These are phyloP conservation scores for Penicillium sp. DNA, from an alignment of 2,329 filamentous ascomycete genomes.

Conservation along the genomic window DNA sequence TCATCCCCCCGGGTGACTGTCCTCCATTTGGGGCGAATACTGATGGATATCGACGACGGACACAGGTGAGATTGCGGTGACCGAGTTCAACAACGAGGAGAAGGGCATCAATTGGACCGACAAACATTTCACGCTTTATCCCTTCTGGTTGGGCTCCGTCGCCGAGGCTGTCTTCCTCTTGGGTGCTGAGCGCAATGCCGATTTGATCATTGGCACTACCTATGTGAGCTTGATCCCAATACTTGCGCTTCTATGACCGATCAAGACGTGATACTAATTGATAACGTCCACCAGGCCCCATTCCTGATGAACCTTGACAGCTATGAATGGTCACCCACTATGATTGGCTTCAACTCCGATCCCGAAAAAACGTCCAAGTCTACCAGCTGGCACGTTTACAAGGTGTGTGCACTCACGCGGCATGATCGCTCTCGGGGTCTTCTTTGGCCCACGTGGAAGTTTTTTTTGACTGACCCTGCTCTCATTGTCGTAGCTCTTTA, in stretches of 20 bases:
- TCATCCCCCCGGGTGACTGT: too few relatives aligned
- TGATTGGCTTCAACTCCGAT: constrained; percentile 27
- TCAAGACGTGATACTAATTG: too few relatives aligned
- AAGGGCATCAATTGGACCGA: constrained; percentile 43
- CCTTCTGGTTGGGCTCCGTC: constrained; percentile 56
- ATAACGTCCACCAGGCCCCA: constrained; percentile 15
- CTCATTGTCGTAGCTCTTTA: constrained; percentile 29
- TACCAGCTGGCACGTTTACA: constrained; percentile 25
- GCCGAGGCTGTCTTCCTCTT: constrained; percentile 61
- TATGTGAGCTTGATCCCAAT: constrained; percentile 15
- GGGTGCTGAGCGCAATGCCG: constrained; percentile 57
- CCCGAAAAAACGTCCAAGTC: constrained; percentile 24
- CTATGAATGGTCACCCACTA: constrained; percentile 27
- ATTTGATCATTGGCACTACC: constrained; percentile 25
- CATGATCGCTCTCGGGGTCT: too few relatives aligned
- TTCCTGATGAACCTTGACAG: constrained; percentile 25
- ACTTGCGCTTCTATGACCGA: too few relatives aligned
- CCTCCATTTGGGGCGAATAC: neutral
- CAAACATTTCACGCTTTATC: constrained; percentile 42
- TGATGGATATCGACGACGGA: neutral
- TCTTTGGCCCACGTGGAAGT: too few relatives aligned
- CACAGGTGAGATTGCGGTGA: constrained; percentile 24
- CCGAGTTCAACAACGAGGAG: constrained; percentile 39
- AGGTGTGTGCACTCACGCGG: constrained; percentile 12
- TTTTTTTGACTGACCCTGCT: too few relatives aligned